Evolutionary conservation across 2,329 filamentous ascomycete species (phyloP).

Genomic region (Hypoxylon sp.): DNA sequence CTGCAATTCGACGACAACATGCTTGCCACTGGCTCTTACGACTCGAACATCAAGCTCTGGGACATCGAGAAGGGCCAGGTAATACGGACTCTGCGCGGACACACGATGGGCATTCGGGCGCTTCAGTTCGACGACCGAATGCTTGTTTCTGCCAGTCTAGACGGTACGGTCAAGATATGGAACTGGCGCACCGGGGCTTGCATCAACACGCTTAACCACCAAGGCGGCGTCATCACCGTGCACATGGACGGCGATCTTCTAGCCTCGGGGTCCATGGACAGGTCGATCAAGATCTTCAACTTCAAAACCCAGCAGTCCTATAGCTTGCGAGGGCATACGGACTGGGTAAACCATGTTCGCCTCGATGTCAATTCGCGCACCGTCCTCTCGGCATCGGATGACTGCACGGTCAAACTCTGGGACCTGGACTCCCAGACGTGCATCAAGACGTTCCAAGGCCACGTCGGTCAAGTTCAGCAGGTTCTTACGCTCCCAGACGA

Average conservation of each 20-base stretch:
- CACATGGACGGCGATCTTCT: constrained; percentile 87
- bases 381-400: constrained; percentile 91
- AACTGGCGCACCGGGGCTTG: constrained; percentile 94
- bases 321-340: constrained; percentile 80
- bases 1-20: constrained; percentile 83
- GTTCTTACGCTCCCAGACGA: constrained; percentile 83
- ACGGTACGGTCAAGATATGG: constrained; percentile 90
- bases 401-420: constrained; percentile 91
- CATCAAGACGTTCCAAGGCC: constrained; percentile 81
- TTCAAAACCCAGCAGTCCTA: constrained; percentile 85
- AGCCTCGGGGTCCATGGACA: constrained; percentile 88
- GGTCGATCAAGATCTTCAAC: constrained; percentile 91
- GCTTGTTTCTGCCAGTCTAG: constrained; percentile 88
- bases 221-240: constrained; percentile 82
- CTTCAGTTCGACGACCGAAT: constrained; percentile 93
- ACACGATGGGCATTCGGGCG: constrained; percentile 83
- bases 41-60: constrained; percentile 96
- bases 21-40: constrained; percentile 93
- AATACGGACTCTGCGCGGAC: constrained; percentile 83
- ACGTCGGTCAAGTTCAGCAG: constrained; percentile 95
- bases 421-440: constrained; percentile 85
- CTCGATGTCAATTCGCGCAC: constrained; percentile 84
- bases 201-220: constrained; percentile 81
- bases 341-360: constrained; percentile 97
- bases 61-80: constrained; percentile 88